Percentiles rank a stretch among this genome's conserved stretches.
phyloP scores from a whole-genome alignment of 2,329 filamentous ascomycete genomes.

The Uncinocarpus reesii region DNA sequence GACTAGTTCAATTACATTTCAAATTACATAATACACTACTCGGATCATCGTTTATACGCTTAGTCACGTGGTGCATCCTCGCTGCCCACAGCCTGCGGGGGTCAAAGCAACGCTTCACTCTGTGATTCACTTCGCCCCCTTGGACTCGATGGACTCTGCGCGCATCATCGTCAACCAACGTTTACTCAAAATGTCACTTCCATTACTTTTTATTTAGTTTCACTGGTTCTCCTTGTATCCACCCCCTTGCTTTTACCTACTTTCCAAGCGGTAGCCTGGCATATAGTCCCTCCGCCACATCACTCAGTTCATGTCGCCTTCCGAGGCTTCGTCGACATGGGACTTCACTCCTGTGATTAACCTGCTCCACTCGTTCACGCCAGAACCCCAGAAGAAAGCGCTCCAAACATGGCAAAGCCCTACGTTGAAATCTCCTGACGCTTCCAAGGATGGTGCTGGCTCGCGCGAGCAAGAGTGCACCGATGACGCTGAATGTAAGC shows the following conservation, averaged over 20 bases:
- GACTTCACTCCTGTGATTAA: constrained; percentile 39
- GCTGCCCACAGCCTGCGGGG: too few species aligned
- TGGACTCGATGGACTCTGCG: too few species aligned
- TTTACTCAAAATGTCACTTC: background rate
- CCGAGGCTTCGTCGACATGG: constrained; percentile 29
- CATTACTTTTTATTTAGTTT: background rate
- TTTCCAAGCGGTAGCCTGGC: background rate
- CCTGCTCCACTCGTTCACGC: constrained; percentile 29
- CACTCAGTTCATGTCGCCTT: constrained; percentile 23
- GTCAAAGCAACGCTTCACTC: too few species aligned
- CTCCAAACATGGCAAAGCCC: background rate
- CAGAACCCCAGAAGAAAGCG: background rate
- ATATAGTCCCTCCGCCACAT: too few species aligned
- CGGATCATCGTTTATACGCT: too few species aligned
- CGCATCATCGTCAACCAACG: background rate
- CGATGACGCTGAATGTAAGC: constrained; percentile 18
- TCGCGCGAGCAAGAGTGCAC: constrained; percentile 2
- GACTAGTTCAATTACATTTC: too few species aligned
- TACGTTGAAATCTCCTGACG: background rate
- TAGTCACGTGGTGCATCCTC: too few species aligned
- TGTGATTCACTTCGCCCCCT: too few species aligned
- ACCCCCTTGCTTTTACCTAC: background rate
- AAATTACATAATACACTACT: too few species aligned
- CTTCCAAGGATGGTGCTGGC: background rate
- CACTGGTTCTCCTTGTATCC: background rate